These are phyloP conservation scores for Pelargonium nanum DNA, from an alignment of 345 rosid species.

Conservation along the genomic window DNA sequence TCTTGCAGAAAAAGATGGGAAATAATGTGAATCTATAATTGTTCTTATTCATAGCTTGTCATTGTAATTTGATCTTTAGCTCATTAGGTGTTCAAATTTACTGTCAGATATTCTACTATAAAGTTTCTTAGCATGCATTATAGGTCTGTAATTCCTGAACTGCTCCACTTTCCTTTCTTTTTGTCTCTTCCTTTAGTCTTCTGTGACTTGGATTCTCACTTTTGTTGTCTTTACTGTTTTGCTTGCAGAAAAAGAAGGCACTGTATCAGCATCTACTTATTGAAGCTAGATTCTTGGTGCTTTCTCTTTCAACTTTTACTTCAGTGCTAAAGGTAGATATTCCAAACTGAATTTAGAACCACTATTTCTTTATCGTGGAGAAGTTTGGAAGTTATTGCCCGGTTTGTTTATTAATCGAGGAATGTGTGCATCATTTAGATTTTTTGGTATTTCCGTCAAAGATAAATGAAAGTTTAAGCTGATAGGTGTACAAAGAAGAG, in stretches of 20 bases:
- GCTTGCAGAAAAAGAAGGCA: background rate
- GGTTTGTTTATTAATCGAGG: no score
- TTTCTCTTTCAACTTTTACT: no score
- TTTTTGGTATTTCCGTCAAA: no score
- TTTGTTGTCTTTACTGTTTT: background rate
- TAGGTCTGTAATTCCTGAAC: no score
- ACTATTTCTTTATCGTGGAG: background rate
- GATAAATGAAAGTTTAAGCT: no score
- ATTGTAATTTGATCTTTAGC: background rate
- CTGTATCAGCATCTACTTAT: background rate
- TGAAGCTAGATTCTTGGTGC: no score
- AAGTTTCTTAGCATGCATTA: no score
- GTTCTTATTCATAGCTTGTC: background rate
- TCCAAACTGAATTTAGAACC: background rate
- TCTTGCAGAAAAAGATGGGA: background rate
- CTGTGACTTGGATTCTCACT: background rate
- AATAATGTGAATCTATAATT: background rate
- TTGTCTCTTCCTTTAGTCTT: background rate
- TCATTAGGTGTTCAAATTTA: background rate
- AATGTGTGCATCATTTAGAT: no score
- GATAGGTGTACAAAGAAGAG: no score
- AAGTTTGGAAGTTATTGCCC: background rate
- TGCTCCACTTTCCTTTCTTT: background rate
- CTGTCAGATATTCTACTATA: no score
- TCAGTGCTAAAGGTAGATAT: no score